Evolutionary conservation across 352 stramenopile genomes (phyloP).

Genomic region (Pythium pyrilobum): DNA sequence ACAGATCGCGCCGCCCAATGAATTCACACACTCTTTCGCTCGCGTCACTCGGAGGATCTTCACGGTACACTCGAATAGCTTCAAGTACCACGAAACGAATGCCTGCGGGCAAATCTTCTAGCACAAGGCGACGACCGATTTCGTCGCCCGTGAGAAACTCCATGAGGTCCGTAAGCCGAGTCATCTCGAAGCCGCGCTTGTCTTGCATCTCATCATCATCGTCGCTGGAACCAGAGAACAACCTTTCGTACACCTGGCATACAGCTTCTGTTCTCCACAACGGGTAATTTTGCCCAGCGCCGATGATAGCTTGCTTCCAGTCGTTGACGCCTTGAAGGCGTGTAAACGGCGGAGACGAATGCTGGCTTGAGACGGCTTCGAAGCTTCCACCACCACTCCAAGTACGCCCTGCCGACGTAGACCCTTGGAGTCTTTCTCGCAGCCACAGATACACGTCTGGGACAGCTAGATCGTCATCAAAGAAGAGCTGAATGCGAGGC

Average conservation of each 20-base stretch:
- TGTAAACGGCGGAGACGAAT: slow-evolving; percentile 5
- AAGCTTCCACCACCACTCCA: slow-evolving; percentile 7
- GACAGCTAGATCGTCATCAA: slow-evolving; percentile 16
- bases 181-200: neutral
- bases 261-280: slow-evolving; percentile 17
- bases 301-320: slow-evolving; percentile 1
- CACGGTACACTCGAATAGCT: slow-evolving; percentile 47
- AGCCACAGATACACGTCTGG: slow-evolving; percentile 57
- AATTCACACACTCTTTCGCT: slow-evolving; percentile 50
- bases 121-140: slow-evolving; percentile 26
- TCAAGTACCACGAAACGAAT: slow-evolving; percentile 56
- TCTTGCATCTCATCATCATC: slow-evolving; percentile 9
- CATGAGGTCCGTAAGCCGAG: slow-evolving; percentile 36
- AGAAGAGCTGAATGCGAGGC: neutral
- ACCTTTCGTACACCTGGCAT: slow-evolving; percentile 11
- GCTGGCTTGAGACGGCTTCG: neutral
- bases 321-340: slow-evolving; percentile 6
- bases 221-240: slow-evolving; percentile 5
- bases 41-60: slow-evolving; percentile 50
- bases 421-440: slow-evolving; percentile 21
- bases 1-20: slow-evolving; percentile 59
- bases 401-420: neutral
- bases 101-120: slow-evolving; percentile 55
- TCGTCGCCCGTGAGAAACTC: slow-evolving; percentile 36
- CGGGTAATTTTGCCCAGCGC: neutral